Evolutionary conservation across 2,329 filamentous ascomycete genomes (phyloP), one percentile per base, ranked within the genome.

Genomic region (Xylaria sp.): DNA sequence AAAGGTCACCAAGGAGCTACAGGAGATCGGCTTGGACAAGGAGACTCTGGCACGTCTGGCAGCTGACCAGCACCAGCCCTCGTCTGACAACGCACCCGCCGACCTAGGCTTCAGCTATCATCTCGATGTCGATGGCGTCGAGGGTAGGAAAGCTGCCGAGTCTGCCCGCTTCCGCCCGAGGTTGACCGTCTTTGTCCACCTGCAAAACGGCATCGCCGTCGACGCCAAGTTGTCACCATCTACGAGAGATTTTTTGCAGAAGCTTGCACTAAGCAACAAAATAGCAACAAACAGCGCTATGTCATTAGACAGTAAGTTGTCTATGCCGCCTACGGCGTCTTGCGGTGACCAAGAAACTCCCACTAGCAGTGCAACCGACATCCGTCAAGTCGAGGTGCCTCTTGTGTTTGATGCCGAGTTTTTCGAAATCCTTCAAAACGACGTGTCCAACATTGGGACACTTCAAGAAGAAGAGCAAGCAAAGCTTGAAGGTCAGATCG

Each of bases 381-480:
- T 78, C 25, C 75, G 80, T 63, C 80, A 79, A 59, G 83, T 97
- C n/a, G 90, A 94, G 76, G 87, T 97, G 7, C 91, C 93, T 20
- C 82, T 97, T 2, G 88, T 88, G 1, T 93, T 93, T 28, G 93
- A 96, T 75, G 85, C 86, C 23, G 88, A 94, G 76, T 97, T 97
- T 79, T 97, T 97, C 78, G 85, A 88, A 32, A 87, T 91, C 46
- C 85, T 97, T 8, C 89, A 92, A 74, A 86, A 83, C 50, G 92
- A 95, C 76, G 86, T 97, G 18, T 86, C 85, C 25, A 86, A 87
- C 52, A 82, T 97, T 3, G 91, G 93, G 70, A 82, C 82, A 0
- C 82, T 97, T 3, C 91, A 94, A 70, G 82, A 84, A 43, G 81
- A 85, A 50, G 91, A 97, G 76, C 86, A 91, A 73, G 81, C 84